A percentile compares a stretch with the other conserved stretches of the same genome.
Evolutionary conservation across 306 rosid species (phyloP).

Genomic region (Alnus rubra): DNA sequence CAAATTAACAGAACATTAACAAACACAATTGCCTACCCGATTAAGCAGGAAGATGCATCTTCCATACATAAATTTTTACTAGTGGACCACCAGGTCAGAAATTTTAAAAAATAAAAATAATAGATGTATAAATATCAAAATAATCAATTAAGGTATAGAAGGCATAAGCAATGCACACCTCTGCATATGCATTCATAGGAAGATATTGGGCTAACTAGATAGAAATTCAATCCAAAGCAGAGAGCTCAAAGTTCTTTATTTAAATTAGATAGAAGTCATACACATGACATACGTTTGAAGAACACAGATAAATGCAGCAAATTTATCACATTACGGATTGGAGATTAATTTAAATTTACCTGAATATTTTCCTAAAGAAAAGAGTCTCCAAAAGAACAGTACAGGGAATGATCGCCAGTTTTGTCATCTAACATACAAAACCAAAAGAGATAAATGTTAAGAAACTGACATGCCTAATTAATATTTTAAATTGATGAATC

Average conservation of each 20-base stretch:
- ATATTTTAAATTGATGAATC: neutral
- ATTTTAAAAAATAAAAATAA: neutral
- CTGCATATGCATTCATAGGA: neutral
- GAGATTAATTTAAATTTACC: conserved; percentile 18
- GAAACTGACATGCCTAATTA: neutral
- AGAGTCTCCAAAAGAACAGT: conserved; percentile 55
- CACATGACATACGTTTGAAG: neutral
- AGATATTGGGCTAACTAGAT: neutral
- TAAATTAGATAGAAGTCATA: neutral
- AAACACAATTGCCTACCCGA: neutral
- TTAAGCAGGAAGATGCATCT: neutral
- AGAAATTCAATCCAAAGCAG: neutral
- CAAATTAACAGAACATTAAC: neutral
- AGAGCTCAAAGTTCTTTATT: neutral
- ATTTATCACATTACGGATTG: neutral
- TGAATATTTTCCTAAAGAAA: conserved; percentile 54
- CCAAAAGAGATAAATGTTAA: neutral
- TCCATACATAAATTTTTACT: neutral
- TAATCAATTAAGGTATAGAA: neutral
- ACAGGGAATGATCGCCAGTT: conserved; percentile 64
- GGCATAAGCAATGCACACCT: neutral
- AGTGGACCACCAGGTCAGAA: neutral
- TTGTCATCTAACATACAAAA: conserved; percentile 50
- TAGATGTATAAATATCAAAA: neutral
- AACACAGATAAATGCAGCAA: neutral